These are phyloP conservation scores for Globisporangium carolinianum DNA, from an alignment of 352 stramenopile genomes.

Conservation along the genomic window DNA sequence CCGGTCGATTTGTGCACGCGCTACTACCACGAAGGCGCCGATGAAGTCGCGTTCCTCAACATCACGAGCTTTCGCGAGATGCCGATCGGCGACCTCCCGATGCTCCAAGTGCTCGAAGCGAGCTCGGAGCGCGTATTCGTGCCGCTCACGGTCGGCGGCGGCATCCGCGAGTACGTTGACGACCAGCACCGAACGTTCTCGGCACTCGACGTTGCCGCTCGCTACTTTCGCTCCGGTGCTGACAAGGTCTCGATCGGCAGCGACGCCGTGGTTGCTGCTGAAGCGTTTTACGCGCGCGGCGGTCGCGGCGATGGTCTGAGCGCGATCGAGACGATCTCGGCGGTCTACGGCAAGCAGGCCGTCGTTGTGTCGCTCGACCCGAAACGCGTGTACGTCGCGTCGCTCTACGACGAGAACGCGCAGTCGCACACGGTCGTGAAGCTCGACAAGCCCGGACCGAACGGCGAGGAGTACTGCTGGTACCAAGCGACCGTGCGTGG, in stretches of 20 bases:
- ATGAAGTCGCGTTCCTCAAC: conserved; percentile 98
- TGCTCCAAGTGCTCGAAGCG: conserved; percentile 94
- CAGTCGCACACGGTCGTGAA: conserved; percentile 61
- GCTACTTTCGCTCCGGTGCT: conserved; percentile 97
- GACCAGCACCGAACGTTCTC: conserved; percentile 78
- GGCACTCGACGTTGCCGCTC: conserved; percentile 92
- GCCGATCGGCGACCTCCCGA: conserved; percentile 95
- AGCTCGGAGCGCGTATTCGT: conserved; percentile 96
- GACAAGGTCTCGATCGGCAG: conserved; percentile 98
- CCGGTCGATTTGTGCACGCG: conserved; percentile 91
- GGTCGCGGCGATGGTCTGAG: conserved; percentile 68
- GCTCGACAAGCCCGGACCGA: conserved; percentile 80
- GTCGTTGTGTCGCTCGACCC: conserved; percentile 98
- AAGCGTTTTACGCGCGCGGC: conserved; percentile 80
- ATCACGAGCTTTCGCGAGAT: conserved; percentile 98
- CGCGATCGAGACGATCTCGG: conserved; percentile 96
- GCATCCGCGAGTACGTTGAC: conserved; percentile 96
- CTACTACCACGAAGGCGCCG: conserved; percentile 95
- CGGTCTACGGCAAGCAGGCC: conserved; percentile 94
- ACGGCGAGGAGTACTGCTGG: conserved; percentile 93
- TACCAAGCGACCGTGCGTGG: conserved; percentile 98
- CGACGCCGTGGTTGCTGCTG: conserved; percentile 93
- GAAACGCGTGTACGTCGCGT: conserved; percentile 80
- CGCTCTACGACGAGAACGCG: conserved; percentile 57
- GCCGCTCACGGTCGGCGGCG: conserved; percentile 95